Evolutionary conservation across 73 alveolate species (phyloP).

Genomic region (Stentor coeruleus): DNA sequence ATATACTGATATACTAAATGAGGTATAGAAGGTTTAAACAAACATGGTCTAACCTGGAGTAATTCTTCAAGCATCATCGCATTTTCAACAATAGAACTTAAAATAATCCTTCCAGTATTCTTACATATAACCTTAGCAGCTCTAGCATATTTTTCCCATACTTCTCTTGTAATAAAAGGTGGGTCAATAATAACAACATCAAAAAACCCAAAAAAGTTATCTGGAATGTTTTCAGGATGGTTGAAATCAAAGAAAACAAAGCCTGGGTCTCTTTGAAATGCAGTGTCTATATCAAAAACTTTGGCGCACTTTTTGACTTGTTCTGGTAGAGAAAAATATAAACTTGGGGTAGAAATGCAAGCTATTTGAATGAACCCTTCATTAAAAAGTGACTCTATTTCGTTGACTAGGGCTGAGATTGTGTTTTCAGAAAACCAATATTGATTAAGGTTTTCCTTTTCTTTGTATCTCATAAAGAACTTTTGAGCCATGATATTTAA

Average conservation of each 20-base stretch:
- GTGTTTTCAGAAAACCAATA: constrained; percentile 90
- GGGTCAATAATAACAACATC: constrained; percentile 90
- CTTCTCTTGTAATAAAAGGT: constrained; percentile 92
- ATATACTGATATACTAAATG: constrained; percentile 85
- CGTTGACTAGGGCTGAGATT: constrained; percentile 66
- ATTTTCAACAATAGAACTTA: constrained; percentile 86
- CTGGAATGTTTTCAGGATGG: constrained; percentile 66
- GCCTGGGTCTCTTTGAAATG: constrained; percentile 76
- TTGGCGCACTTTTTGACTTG: constrained; percentile 59
- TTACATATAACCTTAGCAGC: constrained; percentile 63
- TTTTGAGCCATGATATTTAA: constrained; percentile 46
- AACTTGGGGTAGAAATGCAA: constrained; percentile 88
- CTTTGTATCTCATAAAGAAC: constrained; percentile 73
- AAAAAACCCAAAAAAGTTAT: constrained; percentile 55
- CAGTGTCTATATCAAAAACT: constrained; percentile 82
- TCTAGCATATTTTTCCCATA: constrained; percentile 82
- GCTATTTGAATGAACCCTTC: constrained; percentile 54
- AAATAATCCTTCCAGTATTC: constrained; percentile 68
- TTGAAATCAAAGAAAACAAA: constrained; percentile 88
- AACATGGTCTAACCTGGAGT: constrained; percentile 47
- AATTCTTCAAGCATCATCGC: constrained; percentile 67
- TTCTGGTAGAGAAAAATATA: constrained; percentile 76
- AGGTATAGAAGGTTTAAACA: constrained; percentile 88
- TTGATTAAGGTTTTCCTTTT: constrained; percentile 79
- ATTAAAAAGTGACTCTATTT: constrained; percentile 48